Percentiles rank a stretch among this genome's conserved stretches.
phyloP scores from a whole-genome alignment of 2,329 filamentous ascomycete genomes.

The Decorospora gaudefroyi region DNA sequence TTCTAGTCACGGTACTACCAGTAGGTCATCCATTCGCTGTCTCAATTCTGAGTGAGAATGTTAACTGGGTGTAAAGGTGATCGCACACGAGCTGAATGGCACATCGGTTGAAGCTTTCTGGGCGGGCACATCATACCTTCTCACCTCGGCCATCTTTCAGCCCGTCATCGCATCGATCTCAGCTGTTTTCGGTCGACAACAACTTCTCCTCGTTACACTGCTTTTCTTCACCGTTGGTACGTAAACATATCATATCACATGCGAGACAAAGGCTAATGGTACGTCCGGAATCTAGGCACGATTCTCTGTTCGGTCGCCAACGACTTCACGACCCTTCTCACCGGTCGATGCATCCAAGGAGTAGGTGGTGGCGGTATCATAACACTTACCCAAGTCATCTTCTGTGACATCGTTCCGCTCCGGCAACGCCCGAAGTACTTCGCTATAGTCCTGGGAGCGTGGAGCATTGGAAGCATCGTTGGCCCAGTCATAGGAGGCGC shows the following conservation, averaged over 20 bases:
- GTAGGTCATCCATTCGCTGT: conserved; percentile 13
- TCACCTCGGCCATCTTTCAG: conserved; percentile 66
- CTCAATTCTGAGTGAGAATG: background rate
- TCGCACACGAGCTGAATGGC: conserved; percentile 31
- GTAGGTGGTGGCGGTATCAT: conserved; percentile 49
- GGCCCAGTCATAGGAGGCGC: conserved; percentile 57
- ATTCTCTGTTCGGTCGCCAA: conserved; percentile 50
- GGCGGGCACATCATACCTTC: conserved; percentile 71
- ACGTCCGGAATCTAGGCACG: conserved; percentile 24
- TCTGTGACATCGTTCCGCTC: conserved; percentile 54
- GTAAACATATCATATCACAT: background rate
- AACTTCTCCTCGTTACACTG: conserved; percentile 45
- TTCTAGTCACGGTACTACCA: conserved; percentile 36
- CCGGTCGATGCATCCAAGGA: conserved; percentile 47
- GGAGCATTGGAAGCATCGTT: conserved; percentile 60
- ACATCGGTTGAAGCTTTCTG: conserved; percentile 63
- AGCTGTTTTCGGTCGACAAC: conserved; percentile 58
- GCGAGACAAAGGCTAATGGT: background rate
- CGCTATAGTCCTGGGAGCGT: conserved; percentile 49
- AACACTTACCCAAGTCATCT: conserved; percentile 50
- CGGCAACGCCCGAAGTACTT: conserved; percentile 50
- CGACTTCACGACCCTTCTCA: conserved; percentile 42
- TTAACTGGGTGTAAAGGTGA: conserved; percentile 21
- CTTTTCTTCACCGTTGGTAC: conserved; percentile 53
- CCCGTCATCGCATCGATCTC: conserved; percentile 52